Evolutionary conservation across 208 protist species (phyloP).

Genomic region (Trypanosoma brucei): DNA sequence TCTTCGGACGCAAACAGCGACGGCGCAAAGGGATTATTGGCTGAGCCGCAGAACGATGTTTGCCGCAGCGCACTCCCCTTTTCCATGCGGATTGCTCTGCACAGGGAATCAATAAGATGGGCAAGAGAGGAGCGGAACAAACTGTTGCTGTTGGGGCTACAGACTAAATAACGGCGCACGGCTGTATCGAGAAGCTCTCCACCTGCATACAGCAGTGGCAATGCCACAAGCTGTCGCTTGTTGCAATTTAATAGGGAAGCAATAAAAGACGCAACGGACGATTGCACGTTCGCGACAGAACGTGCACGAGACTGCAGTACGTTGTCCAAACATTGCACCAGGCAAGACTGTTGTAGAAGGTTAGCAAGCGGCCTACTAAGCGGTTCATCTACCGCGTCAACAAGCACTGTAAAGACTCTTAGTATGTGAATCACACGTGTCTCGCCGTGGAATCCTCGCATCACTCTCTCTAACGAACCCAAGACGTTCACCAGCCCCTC

Average conservation of each 20-base stretch:
- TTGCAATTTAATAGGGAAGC: constrained; percentile 18
- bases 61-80: constrained; percentile 21
- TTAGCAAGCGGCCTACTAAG: constrained; percentile 24
- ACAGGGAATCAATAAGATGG: neutral
- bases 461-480: neutral
- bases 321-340: constrained; percentile 19
- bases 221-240: constrained; percentile 5
- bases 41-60: neutral
- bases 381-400: constrained; percentile 25
- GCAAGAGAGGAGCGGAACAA: neutral
- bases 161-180: constrained; percentile 5
- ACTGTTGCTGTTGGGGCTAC: neutral
- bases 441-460: constrained; percentile 25
- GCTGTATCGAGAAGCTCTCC: constrained; percentile 30
- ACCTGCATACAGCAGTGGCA: neutral
- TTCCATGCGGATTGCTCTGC: constrained; percentile 11
- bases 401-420: constrained; percentile 28
- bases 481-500: constrained; percentile 24
- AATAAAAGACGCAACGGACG: constrained; percentile 38
- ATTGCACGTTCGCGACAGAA: constrained; percentile 45
- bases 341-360: constrained; percentile 24
- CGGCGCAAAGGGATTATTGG: constrained; percentile 13
- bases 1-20: constrained; percentile 7
- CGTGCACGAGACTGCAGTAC: constrained; percentile 21
- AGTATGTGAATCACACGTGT: constrained; percentile 39